Base-by-base conservation (phyloP, 2,329 filamentous ascomycete species). In the Arachnomyces sp. region DNA sequence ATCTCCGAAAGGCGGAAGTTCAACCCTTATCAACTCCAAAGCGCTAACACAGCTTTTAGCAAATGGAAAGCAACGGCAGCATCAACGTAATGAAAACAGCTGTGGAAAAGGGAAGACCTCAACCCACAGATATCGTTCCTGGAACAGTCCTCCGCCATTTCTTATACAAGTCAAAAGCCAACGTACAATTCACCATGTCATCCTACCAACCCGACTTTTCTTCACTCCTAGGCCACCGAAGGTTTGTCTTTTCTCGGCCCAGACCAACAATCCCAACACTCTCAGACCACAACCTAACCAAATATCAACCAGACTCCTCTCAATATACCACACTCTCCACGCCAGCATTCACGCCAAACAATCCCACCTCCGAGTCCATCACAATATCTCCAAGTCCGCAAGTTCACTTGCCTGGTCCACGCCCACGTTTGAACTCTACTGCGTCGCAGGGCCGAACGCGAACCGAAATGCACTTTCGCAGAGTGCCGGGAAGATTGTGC, bases 171-270 rank as follows among this genome's bases (percentile, higher is more conserved):
- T 95, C 86, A 12, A 78, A 86, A 44, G 81, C 83, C 14, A 95
- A 98, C 53, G 92, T 98, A 18, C 93, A 98, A 60, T 98, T 95
- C 62, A 84, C 80, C 51, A 95, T 94, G 86, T 84, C 89, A 1
- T 80, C 85, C 0, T 83, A 87, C 45, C 72, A 78, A 7, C 82
- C 86, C 0, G 69, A 80, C 42, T 92, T 92, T 54, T 62, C 60
- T 16, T 69, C 57, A 2, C 59, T 76, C 3, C 67, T 86, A 34
- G 72, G 78, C 31, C 74, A 78, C 37, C 73, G 87, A 57, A 77
- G 80, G 64, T 78, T 61, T 44, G 62, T 52, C 12, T 16, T 13
- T 12, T 28, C 35, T 13, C n/a, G n/a, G n/a, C 39, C 21, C 30
- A 25, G 5, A 25, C 21, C 9, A 5, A 25, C 5, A 25, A 25